Base-by-base conservation (phyloP, 2,329 filamentous ascomycete species). In the Aspergillus quadricinctus region DNA sequence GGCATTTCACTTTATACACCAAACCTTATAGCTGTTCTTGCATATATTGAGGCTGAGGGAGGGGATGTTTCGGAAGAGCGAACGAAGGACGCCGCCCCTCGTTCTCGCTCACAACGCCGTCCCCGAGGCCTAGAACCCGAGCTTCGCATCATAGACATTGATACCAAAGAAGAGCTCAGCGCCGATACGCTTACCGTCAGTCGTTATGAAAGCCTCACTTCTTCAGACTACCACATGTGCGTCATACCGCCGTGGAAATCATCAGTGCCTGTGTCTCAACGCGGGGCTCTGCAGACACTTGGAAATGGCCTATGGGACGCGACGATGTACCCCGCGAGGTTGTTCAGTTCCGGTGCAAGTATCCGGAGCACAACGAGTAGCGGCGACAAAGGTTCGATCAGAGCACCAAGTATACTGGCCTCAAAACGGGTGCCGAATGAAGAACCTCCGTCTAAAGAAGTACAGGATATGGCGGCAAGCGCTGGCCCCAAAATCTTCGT, bases 1-100 rank as follows among this genome's bases (percentile, higher is more conserved):
- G 94, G 94, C 68, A 88, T 99, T 75, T 95, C 93, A 62, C 82
- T 99, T 75, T 97, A 97, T 85, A 96, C 92, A 71, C 90, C 91
- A 71, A 94, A 85, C 70, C 81, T 96, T 64, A 82, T 99, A 74
- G 84, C 96, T 66, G 88, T 97, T 67, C 88, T 99, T 77, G 92
- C 92, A 69, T 97, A 95, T 76, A 87, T 92, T 67, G 87, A 87
- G 58, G 84, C 87, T 40, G 89, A 91, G 48, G 31, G 17, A 17
- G 80, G 87, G 8, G 83, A 88, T 19, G 81, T 86, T 14, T 82
- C 87, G 9, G 82, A 88, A n/a, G 83, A 70, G 60, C 61, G 69
- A 57, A 59, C 57, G 7, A 61, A 60, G 43, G 58, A 58, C 31
- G 61, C 58, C 48, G 63, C 70, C 53, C 84, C 87, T 7, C 80